A percentile compares a stretch with the other conserved stretches of the same genome.
These are phyloP conservation scores for Oryza coarctata DNA, from an alignment of 176 grass and related monocot species.

Conservation along the genomic window DNA sequence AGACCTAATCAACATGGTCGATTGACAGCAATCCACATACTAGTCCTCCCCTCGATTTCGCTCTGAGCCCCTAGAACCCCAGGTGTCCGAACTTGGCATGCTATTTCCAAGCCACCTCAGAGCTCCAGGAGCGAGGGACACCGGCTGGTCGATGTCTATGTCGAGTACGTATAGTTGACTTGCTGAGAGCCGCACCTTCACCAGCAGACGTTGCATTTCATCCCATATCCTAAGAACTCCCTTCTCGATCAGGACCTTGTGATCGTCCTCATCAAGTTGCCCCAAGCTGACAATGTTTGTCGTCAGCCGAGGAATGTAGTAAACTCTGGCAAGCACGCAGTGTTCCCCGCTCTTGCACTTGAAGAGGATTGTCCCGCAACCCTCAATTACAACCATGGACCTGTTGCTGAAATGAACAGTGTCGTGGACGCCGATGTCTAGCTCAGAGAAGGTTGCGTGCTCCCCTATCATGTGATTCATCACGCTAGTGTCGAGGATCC, in stretches of 20 bases:
- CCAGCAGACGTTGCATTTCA: too few relatives aligned
- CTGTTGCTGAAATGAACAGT: too few relatives aligned
- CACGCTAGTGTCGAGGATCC: background rate
- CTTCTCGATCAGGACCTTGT: background rate
- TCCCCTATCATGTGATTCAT: background rate
- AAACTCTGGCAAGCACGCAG: background rate
- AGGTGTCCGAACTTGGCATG: background rate
- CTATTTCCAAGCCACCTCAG: background rate
- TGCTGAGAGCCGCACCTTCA: accelerated
- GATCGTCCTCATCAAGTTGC: background rate
- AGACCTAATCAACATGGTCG: too few relatives aligned
- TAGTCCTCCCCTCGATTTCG: too few relatives aligned
- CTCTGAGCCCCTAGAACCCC: too few relatives aligned
- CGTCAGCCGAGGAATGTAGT: background rate
- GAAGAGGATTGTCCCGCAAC: background rate
- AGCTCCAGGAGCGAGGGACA: background rate
- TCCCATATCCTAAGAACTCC: background rate
- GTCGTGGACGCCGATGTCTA: too few relatives aligned
- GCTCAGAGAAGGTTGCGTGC: too few relatives aligned
- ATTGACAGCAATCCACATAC: too few relatives aligned
- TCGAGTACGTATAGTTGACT: background rate
- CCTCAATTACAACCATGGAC: background rate
- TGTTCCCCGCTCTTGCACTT: too few relatives aligned
- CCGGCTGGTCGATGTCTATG: background rate
- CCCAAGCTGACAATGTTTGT: background rate